phyloP scores from a whole-genome alignment of 805 yeast species.

The Hanseniaspora guilliermondii region DNA sequence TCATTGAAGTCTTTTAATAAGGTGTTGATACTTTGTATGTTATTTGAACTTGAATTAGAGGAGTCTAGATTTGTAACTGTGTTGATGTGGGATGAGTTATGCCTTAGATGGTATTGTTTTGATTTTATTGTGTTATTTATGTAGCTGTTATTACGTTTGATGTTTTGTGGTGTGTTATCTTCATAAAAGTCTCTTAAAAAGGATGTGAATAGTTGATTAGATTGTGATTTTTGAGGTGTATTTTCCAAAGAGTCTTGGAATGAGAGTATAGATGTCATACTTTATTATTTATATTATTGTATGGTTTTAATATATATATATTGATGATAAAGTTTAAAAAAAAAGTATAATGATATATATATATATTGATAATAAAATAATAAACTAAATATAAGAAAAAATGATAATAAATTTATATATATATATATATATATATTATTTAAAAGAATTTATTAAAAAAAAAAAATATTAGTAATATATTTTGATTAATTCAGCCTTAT shows the following conservation, averaged over 20 bases:
- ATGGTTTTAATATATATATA: no score
- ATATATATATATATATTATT: no score
- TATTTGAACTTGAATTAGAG: not conserved
- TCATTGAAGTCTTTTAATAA: conserved; percentile 14
- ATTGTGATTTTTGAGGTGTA: not conserved
- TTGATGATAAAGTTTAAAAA: no score
- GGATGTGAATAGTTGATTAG: not conserved
- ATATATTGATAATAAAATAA: no score
- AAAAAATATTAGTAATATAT: no score
- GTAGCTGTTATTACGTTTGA: not conserved
- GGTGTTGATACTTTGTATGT: not conserved
- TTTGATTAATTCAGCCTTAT: no score
- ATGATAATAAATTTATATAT: no score
- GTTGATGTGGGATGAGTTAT: conserved; percentile 7
- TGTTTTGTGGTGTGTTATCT: not conserved
- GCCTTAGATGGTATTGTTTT: conserved; percentile 4
- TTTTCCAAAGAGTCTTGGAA: not conserved
- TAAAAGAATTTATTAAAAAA: no score
- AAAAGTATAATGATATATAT: no score
- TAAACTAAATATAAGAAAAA: no score
- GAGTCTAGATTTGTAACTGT: conserved; percentile 12
- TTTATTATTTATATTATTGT: no score
- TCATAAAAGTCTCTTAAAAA: not conserved
- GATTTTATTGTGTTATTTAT: not conserved
- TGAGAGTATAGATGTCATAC: not conserved